Evolutionary conservation across 192 early-diverging fungal genomes (phyloP).

Genomic region (Rhizophagus prolifer): DNA sequence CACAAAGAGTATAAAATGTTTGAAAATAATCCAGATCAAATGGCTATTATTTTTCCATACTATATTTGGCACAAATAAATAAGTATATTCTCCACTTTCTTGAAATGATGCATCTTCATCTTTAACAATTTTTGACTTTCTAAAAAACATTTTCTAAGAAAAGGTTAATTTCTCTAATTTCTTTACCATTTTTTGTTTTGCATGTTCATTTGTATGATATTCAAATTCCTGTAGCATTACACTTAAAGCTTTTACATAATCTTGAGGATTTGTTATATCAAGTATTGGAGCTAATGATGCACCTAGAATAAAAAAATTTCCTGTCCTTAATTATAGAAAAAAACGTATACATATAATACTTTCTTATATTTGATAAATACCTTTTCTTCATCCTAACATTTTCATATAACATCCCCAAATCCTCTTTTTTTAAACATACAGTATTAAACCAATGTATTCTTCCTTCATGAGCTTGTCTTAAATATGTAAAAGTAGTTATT

Average conservation of each 20-base stretch:
- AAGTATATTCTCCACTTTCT: slow-evolving; percentile 42
- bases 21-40: slow-evolving; percentile 71
- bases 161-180: not conserved
- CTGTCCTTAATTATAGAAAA: slow-evolving; percentile 41
- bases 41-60: slow-evolving; percentile 58
- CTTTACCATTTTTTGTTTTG: slow-evolving; percentile 47
- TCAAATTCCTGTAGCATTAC: slow-evolving; percentile 64
- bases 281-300: slow-evolving; percentile 62
- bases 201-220: slow-evolving; percentile 43
- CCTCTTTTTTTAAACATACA: slow-evolving; percentile 41
- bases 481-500: slow-evolving; percentile 45
- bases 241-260: slow-evolving; percentile 63
- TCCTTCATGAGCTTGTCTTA: slow-evolving; percentile 44
- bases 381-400: slow-evolving; percentile 44
- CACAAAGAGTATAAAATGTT: slow-evolving; percentile 64
- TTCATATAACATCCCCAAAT: slow-evolving; percentile 37
- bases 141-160: slow-evolving; percentile 55
- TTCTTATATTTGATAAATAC: slow-evolving; percentile 14
- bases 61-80: slow-evolving; percentile 43
- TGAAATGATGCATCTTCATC: slow-evolving; percentile 39
- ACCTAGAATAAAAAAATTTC: slow-evolving; percentile 65
- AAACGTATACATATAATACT: not conserved
- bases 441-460: slow-evolving; percentile 53
- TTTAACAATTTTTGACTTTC: slow-evolving; percentile 42
- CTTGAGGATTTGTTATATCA: slow-evolving; percentile 59